Evolutionary conservation across 164 flowering plant genomes (phyloP), one percentile per base, ranked within the genome.

Genomic region (Magnolia officinalis): DNA sequence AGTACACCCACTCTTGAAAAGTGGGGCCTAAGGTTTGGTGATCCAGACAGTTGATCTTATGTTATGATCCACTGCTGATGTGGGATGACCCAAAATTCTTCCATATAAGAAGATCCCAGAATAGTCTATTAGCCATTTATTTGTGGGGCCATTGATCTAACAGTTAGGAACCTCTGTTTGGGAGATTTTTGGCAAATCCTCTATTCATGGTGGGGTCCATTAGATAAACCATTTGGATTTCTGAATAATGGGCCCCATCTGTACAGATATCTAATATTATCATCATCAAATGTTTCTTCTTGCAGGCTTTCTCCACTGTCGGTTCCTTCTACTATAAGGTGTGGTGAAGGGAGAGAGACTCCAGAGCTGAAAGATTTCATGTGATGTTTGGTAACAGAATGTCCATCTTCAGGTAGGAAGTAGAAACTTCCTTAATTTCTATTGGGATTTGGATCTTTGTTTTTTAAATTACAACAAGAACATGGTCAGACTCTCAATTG

Each of bases 251-350:
- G 61, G 61, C 16, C 18, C 18, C 61, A 55, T 55, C 61, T 55
- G 16, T 10, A 55, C 61, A 10, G 13, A 55, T 72, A 24, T 55
- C 52, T 24, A 24, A 55, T 59, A 51, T 50, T 2, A n/a, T 11
- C 24, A 14, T 66, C 64, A 72, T 24, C 7, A 21, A 37, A 20
- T 65, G 68, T 66, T n/a, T 14, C 11, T 71, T 59, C 21, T 50
- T 74, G 68, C 77, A 79, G 78, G 74, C 31, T 70, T 78, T 23
- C 78, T 55, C 69, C 76, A 58, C 20, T 78, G 80, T 64, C 64
- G 45, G 11, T 78, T 72, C 24, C 45, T 68, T 58, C 76, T 78
- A 66, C 21, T 55, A 55, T 78, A 31, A 75, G 11, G 70, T 67
- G 52, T 18, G 50, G 24, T 37, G 75, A 63, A 8, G 2, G 68